A percentile compares a stretch with the other conserved stretches of the same genome.
phyloP scores from a whole-genome alignment of 768 basidiomycete species.

The Xanthoconium stramineum region DNA sequence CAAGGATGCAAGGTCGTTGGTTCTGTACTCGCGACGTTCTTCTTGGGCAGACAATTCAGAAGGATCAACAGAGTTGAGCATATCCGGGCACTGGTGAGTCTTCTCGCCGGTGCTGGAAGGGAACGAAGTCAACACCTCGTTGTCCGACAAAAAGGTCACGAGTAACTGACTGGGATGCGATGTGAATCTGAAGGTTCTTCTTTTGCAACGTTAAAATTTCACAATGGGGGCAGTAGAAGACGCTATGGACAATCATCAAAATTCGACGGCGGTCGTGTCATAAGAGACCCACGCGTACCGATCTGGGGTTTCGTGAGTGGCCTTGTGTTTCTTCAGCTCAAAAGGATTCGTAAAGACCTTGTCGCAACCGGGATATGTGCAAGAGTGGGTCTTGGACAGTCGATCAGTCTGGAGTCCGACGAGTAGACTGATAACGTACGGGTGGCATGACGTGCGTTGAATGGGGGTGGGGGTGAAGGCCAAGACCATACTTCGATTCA shows the following conservation, averaged over 20 bases:
- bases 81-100: slow-evolving; percentile 16
- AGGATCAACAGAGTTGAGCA: no score
- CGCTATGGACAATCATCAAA: slow-evolving; percentile 2
- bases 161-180: slow-evolving; percentile 16
- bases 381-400: slow-evolving; percentile 8
- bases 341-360: slow-evolving; percentile 12
- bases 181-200: slow-evolving; percentile 21
- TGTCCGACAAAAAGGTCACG: neutral
- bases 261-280: neutral
- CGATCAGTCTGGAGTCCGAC: neutral
- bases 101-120: slow-evolving; percentile 23
- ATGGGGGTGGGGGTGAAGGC: no score
- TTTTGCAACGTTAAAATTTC: slow-evolving; percentile 18
- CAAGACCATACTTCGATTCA: no score
- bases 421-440: no score
- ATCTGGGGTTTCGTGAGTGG: slow-evolving; percentile 10
- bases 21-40: slow-evolving; percentile 20
- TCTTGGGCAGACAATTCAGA: no score
- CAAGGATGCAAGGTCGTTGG: slow-evolving; percentile 25
- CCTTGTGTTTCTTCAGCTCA: slow-evolving; percentile 24
- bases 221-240: slow-evolving; percentile 22
- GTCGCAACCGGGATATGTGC: slow-evolving; percentile 13
- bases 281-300: slow-evolving; percentile 5
- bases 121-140: neutral
- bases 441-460: no score